Base-by-base conservation (phyloP, 352 stramenopile species). In the Chrysophaeum taylorii region DNA sequence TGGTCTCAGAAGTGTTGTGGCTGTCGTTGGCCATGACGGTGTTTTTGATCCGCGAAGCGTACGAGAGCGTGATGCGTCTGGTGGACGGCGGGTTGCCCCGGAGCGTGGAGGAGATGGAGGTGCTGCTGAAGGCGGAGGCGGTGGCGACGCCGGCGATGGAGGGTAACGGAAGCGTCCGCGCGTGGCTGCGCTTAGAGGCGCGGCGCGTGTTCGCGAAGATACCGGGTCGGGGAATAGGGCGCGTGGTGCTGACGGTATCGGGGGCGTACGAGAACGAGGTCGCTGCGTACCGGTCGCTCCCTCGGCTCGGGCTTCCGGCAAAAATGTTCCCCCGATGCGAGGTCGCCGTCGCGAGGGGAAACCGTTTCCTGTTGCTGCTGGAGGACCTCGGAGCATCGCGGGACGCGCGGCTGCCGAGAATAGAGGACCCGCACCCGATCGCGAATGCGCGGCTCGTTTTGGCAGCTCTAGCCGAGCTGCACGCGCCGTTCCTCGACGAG, bases 191-290 rank as follows among this genome's bases (percentile, higher is more conserved):
- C n/a, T n/a, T n/a, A n/a, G n/a, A n/a, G n/a, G n/a, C n/a, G n/a
- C n/a, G n/a, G n/a, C 33, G 33, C 57, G 33, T 66, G 33, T 66
- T 66, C 31, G 15, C 7, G 33, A 66, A 66, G 35, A 31, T 66
- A 18, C 57, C 57, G 18, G 57, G 33, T 2, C 7, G 33, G 31
- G 31, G 33, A 16, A 5, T 43, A 18, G 57, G 45, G 57, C 9
- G 14, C 33, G 14, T 66, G 5, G 41, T 66, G 16, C 57, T 66
- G 9, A 45, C 31, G 12, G 36, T 66, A 21, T 66, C 45, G 9
- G 57, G 57, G 7, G 57, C 45, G 12, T 66, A 66, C 57, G 12
- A 27, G 33, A 66, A 66, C 57, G 57, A 66, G 36, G 33, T 66
- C 33, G 33, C 12, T 2, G 41, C 45, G 18, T 66, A 66, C 57